Evolutionary conservation across 1,284 basidiomycete genomes (phyloP).

Genomic region (Nidula niveotomentosa): DNA sequence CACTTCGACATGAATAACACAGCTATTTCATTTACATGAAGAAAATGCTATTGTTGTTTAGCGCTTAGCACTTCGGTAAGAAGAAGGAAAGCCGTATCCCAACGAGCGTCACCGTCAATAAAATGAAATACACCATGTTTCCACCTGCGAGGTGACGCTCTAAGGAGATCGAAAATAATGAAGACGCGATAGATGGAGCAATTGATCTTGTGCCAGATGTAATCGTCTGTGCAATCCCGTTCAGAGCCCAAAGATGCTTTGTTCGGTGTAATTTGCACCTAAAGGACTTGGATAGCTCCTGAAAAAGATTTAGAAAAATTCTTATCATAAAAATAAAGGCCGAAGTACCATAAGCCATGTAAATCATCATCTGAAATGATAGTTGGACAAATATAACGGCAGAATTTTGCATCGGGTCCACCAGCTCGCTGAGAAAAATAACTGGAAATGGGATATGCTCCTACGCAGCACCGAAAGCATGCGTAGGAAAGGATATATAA

Average conservation of each 20-base stretch:
- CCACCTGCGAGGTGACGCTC: slow-evolving; percentile 25
- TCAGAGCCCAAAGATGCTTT: slow-evolving; percentile 19
- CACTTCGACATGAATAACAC: no score
- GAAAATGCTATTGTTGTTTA: no score
- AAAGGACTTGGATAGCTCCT: slow-evolving; percentile 20
- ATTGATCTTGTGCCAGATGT: slow-evolving; percentile 18
- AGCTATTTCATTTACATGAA: no score
- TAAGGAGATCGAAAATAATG: slow-evolving; percentile 30
- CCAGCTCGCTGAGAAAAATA: slow-evolving; percentile 24
- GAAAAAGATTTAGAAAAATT: slow-evolving; percentile 6
- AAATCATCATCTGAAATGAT: slow-evolving; percentile 17
- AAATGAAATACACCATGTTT: slow-evolving; percentile 24
- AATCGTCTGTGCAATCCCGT: slow-evolving; percentile 23
- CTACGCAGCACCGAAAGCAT: slow-evolving; percentile 17
- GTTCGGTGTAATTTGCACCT: slow-evolving; percentile 18
- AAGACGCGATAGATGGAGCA: slow-evolving; percentile 24
- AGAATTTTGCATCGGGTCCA: slow-evolving; percentile 22
- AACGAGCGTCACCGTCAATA: slow-evolving; percentile 13
- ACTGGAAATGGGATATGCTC: slow-evolving; percentile 24
- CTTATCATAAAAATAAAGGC: neutral
- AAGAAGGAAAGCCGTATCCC: slow-evolving; percentile 5
- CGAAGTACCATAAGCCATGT: slow-evolving; percentile 26
- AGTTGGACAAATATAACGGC: slow-evolving; percentile 27
- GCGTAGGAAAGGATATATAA: slow-evolving; percentile 17
- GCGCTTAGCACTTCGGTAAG: no score